These are phyloP conservation scores for Phlebiopsis flavidoalba DNA, from an alignment of 768 basidiomycete genomes.

Conservation along the genomic window DNA sequence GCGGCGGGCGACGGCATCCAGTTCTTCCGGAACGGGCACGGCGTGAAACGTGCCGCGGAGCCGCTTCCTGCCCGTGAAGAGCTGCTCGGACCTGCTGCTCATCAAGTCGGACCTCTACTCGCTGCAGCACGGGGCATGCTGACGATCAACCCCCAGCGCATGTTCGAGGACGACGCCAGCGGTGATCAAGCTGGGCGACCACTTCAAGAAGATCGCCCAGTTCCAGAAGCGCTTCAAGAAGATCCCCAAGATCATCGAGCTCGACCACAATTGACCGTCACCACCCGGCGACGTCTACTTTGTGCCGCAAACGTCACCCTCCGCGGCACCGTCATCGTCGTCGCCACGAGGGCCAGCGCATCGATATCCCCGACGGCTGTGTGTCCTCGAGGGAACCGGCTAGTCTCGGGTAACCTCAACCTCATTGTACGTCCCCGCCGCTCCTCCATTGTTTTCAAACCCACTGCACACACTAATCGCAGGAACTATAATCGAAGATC, in stretches of 20 bases:
- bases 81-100: constrained; percentile 57
- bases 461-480: not conserved
- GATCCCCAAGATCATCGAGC: constrained; percentile 67
- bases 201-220: constrained; percentile 69
- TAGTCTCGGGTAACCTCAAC: constrained; percentile 71
- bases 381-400: constrained; percentile 49
- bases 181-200: constrained; percentile 75
- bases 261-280: constrained; percentile 73
- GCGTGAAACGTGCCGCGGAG: constrained; percentile 70
- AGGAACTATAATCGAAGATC: constrained; percentile 32
- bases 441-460: not conserved
- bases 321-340: constrained; percentile 61
- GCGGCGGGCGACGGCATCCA: constrained; percentile 75
- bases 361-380: constrained; percentile 57
- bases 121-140: constrained; percentile 64
- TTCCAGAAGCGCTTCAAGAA: constrained; percentile 76
- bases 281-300: constrained; percentile 65
- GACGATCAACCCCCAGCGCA: constrained; percentile 51
- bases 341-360: constrained; percentile 53
- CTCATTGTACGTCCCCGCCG: constrained; percentile 48
- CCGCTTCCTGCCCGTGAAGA: constrained; percentile 66
- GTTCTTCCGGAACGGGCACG: constrained; percentile 61
- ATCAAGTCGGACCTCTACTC: constrained; percentile 71
- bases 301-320: constrained; percentile 60
- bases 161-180: constrained; percentile 60